These are phyloP conservation scores for Epichloe bromicola DNA, from an alignment of 2,329 filamentous ascomycete species.

Conservation along the genomic window DNA sequence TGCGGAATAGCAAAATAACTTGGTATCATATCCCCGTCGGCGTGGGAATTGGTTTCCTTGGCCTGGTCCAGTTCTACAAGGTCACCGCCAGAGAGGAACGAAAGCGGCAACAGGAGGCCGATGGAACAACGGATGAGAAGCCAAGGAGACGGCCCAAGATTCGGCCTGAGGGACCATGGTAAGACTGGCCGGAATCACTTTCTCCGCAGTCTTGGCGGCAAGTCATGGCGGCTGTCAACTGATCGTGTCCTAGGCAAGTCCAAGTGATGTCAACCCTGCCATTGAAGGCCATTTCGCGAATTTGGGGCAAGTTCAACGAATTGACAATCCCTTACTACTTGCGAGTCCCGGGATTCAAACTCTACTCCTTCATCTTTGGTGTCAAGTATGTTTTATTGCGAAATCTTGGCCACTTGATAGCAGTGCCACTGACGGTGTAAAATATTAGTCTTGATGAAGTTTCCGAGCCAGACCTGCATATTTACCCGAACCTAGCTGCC, in stretches of 20 bases:
- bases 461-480: constrained; percentile 73
- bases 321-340: constrained; percentile 77
- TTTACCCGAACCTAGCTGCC: constrained; percentile 82
- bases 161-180: constrained; percentile 76
- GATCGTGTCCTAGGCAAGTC: constrained; percentile 48
- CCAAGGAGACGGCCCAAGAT: constrained; percentile 48
- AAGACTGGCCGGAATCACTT: constrained; percentile 12
- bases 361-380: constrained; percentile 86
- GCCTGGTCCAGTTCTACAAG: constrained; percentile 73
- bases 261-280: constrained; percentile 89
- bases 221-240: background rate
- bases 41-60: constrained; percentile 73
- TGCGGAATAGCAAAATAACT: constrained; percentile 47
- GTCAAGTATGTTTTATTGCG: constrained; percentile 43
- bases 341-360: constrained; percentile 72
- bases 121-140: constrained; percentile 25
- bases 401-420: background rate
- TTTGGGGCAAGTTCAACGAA: constrained; percentile 90
- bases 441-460: constrained; percentile 64
- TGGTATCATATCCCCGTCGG: constrained; percentile 89
- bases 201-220: background rate
- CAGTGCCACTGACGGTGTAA: constrained; percentile 11
- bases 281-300: constrained; percentile 74
- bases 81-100: constrained; percentile 45
- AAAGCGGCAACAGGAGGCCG: constrained; percentile 31